A percentile compares a stretch with the other conserved stretches of the same genome.
Evolutionary conservation across 371 early-diverging fungal genomes (phyloP).

Genomic region (Actinomortierella ambigua): DNA sequence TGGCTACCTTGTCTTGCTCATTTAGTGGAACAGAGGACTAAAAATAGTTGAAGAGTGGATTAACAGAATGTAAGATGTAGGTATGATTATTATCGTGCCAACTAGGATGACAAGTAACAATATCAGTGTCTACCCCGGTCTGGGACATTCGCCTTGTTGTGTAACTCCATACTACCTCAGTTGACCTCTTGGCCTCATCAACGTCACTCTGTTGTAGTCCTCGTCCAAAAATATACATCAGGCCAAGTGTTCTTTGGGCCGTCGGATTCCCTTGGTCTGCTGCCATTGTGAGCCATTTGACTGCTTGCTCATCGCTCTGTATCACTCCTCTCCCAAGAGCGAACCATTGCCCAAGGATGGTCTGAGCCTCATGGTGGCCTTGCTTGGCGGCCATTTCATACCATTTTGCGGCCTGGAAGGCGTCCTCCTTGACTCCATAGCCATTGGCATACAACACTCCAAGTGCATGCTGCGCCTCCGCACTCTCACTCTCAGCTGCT

Average conservation of each 20-base stretch:
- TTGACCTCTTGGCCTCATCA: slow-evolving; percentile 69
- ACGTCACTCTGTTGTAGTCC: slow-evolving; percentile 63
- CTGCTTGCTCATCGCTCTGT: slow-evolving; percentile 66
- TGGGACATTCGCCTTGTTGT: too few relatives aligned
- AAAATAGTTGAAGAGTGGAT: too few relatives aligned
- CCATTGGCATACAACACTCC: slow-evolving; percentile 86
- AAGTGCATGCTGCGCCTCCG: slow-evolving; percentile 66
- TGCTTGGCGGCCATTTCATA: slow-evolving; percentile 68
- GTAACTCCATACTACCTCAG: too few relatives aligned
- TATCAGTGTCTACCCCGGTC: too few relatives aligned
- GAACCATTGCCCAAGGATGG: slow-evolving; percentile 84
- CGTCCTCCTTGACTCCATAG: slow-evolving; percentile 73
- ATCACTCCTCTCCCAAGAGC: slow-evolving; percentile 83
- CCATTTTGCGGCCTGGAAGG: slow-evolving; percentile 70
- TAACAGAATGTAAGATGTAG: too few relatives aligned
- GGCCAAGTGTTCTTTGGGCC: slow-evolving; percentile 80
- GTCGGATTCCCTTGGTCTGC: slow-evolving; percentile 81
- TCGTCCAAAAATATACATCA: slow-evolving; percentile 78
- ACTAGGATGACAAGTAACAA: too few relatives aligned
- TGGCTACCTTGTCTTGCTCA: too few relatives aligned
- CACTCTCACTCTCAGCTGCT: slow-evolving; percentile 77
- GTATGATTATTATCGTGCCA: too few relatives aligned
- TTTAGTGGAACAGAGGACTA: too few relatives aligned
- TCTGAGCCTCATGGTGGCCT: slow-evolving; percentile 74
- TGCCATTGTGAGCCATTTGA: slow-evolving; percentile 72